phyloP scores from a whole-genome alignment of 139 green algal species.

The Parachlorella kessleri region DNA sequence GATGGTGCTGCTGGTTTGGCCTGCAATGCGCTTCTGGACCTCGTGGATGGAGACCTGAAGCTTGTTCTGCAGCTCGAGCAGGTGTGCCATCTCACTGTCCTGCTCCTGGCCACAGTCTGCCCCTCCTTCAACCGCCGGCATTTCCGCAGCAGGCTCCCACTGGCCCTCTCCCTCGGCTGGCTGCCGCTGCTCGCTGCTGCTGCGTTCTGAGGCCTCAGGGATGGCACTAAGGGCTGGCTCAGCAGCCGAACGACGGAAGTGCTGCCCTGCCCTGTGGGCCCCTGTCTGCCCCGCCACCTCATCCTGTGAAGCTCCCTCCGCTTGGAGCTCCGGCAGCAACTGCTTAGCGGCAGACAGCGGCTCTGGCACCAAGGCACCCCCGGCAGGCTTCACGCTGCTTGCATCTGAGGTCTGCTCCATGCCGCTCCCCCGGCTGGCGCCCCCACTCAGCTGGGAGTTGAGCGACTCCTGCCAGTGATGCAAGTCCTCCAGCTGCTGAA shows the following conservation, averaged over 20 bases:
- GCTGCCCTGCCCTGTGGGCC: background rate
- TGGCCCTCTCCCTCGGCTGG: no score
- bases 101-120: no score
- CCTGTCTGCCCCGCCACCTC: background rate
- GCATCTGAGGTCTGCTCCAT: no score
- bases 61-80: background rate
- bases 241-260: background rate
- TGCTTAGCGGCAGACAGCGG: background rate
- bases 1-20: background rate
- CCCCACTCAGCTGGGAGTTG: background rate
- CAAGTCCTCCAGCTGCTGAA: background rate
- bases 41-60: background rate
- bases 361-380: background rate
- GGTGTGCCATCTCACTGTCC: no score
- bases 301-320: no score
- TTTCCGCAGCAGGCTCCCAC: no score
- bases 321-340: no score
- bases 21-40: background rate
- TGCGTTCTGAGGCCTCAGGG: background rate
- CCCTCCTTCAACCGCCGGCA: no score
- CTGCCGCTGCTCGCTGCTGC: no score
- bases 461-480: background rate
- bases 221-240: background rate
- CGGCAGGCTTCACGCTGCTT: background rate
- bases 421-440: background rate